phyloP scores from a whole-genome alignment of 129 eudicot species.

The Artemisia annua region DNA sequence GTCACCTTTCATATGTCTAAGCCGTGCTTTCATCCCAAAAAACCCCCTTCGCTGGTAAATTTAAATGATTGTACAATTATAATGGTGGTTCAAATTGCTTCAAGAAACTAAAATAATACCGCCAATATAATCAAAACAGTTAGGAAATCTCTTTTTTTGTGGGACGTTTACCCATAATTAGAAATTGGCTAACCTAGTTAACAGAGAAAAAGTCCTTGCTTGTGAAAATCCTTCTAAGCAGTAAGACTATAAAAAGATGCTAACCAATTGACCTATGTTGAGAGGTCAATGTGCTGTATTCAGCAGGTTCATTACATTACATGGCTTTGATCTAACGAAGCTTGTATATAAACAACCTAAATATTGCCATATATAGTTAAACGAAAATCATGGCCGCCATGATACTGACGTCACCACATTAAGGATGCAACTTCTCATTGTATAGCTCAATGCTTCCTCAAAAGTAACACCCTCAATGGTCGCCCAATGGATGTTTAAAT shows the following conservation, averaged over 20 bases:
- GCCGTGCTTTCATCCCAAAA: not conserved
- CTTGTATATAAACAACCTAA: too few relatives aligned
- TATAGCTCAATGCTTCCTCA: not conserved
- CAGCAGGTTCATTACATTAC: too few relatives aligned
- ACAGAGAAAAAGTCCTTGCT: not conserved
- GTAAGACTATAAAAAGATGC: not conserved
- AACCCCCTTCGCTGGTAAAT: not conserved
- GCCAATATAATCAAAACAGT: constrained; percentile 1
- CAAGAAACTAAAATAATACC: not conserved
- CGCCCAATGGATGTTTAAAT: not conserved
- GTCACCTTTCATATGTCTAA: not conserved
- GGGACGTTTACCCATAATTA: not conserved
- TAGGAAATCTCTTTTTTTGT: not conserved
- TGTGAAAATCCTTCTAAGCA: not conserved
- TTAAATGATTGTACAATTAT: not conserved
- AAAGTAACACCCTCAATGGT: not conserved
- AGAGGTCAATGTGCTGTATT: too few relatives aligned
- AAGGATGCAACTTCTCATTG: not conserved
- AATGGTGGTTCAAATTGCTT: not conserved
- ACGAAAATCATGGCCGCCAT: not conserved
- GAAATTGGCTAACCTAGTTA: too few relatives aligned
- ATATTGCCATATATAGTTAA: not conserved
- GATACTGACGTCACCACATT: not conserved
- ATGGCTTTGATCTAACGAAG: too few relatives aligned
- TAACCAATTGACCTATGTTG: not conserved